Conservation (phyloP, 2,329 filamentous ascomycete species). For the Bipolaris gigantea region DNA sequence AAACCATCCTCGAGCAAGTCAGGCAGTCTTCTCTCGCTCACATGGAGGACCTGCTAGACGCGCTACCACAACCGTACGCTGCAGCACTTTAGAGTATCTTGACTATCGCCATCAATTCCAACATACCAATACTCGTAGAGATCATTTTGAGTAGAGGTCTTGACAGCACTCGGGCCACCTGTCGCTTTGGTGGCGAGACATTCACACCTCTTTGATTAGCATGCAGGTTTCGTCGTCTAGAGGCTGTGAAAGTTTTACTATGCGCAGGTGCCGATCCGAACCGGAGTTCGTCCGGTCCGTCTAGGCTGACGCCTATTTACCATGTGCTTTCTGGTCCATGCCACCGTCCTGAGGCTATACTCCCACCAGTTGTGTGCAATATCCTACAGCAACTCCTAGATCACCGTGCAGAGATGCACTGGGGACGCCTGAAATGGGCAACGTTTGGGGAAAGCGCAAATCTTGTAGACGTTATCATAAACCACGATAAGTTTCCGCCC, state of each 20-base stretch:
- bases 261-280: not conserved
- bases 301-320: too few species aligned
- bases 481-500: not conserved
- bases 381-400: not conserved
- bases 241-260: not conserved
- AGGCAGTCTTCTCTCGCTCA: constrained; percentile 2
- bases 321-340: too few species aligned
- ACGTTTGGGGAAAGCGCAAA: not conserved
- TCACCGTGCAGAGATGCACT: accelerated
- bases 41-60: constrained; percentile 5
- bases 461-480: not conserved
- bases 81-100: constrained; percentile 9
- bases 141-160: not conserved
- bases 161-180: not conserved
- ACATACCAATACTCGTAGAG: not conserved
- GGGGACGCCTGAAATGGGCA: accelerated
- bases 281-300: too few species aligned
- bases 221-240: not conserved
- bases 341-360: too few species aligned
- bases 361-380: not conserved
- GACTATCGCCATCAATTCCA: constrained; percentile 12
- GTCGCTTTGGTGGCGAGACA: not conserved
- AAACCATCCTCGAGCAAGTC: constrained; percentile 12
- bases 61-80: constrained; percentile 3
- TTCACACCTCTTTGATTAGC: not conserved